These are phyloP conservation scores for Dillenia suffruticosa DNA, from an alignment of 164 flowering plant species.

Conservation along the genomic window DNA sequence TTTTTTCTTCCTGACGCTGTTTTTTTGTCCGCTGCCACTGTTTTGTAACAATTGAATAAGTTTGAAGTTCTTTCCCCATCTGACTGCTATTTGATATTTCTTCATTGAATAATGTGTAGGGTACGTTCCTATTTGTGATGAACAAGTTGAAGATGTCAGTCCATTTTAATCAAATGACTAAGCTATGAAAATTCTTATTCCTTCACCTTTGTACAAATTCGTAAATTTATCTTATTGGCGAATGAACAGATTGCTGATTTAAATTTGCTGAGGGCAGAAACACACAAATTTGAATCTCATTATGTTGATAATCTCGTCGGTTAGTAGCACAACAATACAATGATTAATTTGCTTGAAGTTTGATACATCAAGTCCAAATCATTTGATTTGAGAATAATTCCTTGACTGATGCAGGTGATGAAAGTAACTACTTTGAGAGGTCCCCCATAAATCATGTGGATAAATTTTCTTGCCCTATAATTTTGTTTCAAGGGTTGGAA, in stretches of 20 bases:
- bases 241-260: constrained; percentile 82
- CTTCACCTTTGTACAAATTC: too few species aligned
- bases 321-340: constrained; percentile 17
- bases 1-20: too few species aligned
- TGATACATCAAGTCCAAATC: too few species aligned
- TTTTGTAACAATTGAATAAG: too few species aligned
- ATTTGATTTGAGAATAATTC: neutral
- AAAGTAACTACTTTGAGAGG: constrained; percentile 61
- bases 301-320: constrained; percentile 87
- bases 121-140: too few species aligned
- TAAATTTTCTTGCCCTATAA: constrained; percentile 85
- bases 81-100: too few species aligned
- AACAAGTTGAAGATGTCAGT: too few species aligned
- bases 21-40: too few species aligned
- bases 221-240: neutral
- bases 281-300: constrained; percentile 84
- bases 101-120: too few species aligned
- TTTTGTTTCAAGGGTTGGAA: constrained; percentile 92
- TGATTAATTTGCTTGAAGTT: neutral
- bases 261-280: constrained; percentile 57
- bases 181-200: too few species aligned
- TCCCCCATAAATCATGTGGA: constrained; percentile 91
- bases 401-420: constrained; percentile 51
- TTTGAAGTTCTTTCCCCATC: too few species aligned
- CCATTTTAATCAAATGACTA: too few species aligned